These are phyloP conservation scores for Takashimella koratensis DNA, from an alignment of 1,284 basidiomycete genomes.

Conservation along the genomic window DNA sequence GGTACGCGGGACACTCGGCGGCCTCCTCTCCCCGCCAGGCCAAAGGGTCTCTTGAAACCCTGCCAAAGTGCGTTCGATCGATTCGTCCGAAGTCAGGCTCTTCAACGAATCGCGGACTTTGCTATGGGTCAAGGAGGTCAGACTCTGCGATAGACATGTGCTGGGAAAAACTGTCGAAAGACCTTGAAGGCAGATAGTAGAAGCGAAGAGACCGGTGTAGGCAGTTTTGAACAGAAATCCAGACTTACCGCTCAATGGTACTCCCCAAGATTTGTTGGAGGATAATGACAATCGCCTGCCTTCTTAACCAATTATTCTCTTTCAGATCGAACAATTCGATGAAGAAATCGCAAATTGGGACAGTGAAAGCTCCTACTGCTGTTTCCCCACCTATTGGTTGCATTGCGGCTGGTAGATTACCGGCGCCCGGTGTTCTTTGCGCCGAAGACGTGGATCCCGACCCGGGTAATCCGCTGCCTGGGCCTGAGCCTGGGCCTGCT, in stretches of 20 bases:
- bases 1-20: conserved; percentile 62
- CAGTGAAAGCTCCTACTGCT: conserved; percentile 79
- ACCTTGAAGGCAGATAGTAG: background rate
- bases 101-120: conserved; percentile 79
- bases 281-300: conserved; percentile 95
- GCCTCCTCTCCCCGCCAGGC: conserved; percentile 72
- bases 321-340: conserved; percentile 91
- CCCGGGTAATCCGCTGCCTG: background rate
- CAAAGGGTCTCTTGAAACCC: conserved; percentile 71
- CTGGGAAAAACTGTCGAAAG: background rate
- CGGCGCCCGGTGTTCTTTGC: conserved; percentile 47
- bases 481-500: too few relatives aligned
- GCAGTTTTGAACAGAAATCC: background rate
- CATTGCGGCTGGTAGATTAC: conserved; percentile 56
- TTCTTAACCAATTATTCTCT: conserved; percentile 89
- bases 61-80: conserved; percentile 63
- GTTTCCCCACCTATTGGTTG: conserved; percentile 79
- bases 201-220: too few relatives aligned
- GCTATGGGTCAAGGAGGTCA: too few relatives aligned
- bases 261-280: conserved; percentile 91
- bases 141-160: too few relatives aligned
- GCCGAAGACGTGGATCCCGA: background rate
- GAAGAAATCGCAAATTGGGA: conserved; percentile 89
- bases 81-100: conserved; percentile 60
- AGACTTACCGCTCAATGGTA: conserved; percentile 80